phyloP scores from a whole-genome alignment of 257 asterid genomes.

The Scutellaria minor region DNA sequence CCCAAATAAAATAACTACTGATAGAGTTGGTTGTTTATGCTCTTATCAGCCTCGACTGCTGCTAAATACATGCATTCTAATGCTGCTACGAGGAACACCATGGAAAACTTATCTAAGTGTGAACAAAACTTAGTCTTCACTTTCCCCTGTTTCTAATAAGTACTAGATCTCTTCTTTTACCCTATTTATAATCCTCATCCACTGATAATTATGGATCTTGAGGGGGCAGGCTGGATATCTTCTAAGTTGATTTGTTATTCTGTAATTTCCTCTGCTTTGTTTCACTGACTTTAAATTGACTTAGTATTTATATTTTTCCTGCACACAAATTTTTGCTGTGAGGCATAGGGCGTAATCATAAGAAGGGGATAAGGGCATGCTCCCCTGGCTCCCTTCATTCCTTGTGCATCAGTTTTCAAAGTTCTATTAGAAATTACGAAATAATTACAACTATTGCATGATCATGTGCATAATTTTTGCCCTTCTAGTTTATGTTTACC shows the following conservation, averaged over 20 bases:
- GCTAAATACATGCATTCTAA: conserved; percentile 1
- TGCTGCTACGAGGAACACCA: background rate
- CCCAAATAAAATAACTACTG: no score
- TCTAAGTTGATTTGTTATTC: background rate
- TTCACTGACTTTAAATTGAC: background rate
- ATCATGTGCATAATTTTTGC: background rate
- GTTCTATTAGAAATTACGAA: background rate
- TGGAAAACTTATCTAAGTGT: background rate
- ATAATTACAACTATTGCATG: background rate
- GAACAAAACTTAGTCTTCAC: background rate
- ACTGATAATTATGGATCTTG: conserved; percentile 9
- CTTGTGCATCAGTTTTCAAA: background rate
- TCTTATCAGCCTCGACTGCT: conserved; percentile 7
- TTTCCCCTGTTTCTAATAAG: background rate
- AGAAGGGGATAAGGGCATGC: no score
- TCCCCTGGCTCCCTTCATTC: background rate
- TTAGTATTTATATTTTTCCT: background rate
- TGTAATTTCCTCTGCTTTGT: background rate
- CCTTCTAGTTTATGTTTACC: background rate
- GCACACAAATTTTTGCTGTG: background rate
- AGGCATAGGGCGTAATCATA: no score
- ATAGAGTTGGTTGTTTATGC: conserved; percentile 24
- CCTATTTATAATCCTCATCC: background rate
- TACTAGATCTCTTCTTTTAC: background rate
- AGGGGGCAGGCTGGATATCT: background rate